Base-by-base conservation (phyloP, 371 early-diverging fungal species). In the Chytridium lagenaria region DNA sequence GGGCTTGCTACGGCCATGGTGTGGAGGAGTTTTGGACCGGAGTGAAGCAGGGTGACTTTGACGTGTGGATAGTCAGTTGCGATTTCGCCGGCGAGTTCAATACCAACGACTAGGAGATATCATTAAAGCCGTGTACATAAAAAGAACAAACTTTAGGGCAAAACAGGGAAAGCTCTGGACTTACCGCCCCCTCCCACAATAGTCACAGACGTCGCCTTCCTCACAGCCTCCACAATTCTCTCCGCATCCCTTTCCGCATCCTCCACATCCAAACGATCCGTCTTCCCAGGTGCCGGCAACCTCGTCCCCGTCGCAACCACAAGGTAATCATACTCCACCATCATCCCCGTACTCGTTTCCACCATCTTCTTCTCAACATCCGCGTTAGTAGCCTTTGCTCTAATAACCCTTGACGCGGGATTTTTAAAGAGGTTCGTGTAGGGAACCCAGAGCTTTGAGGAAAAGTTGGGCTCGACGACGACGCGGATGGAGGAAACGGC, bases 261-360 rank as follows among this genome's bases (percentile, higher is more conserved):
- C 40, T 31, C 28, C 40, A 51, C 19, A 67, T 39, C 12, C 49
- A 26, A 15, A 28, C 52, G 22, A 50, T 65, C 30, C 16, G 36
- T 64, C 67, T 73, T 61, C 3, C 57, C 65, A 1, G 77, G 77
- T 15, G 50, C 19, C 3, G 69, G 59, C 12, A 73, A 30, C 23
- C 31, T 77, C 44, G 89, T 87, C 0, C 94, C 94, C 0, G 91
- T 90, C 22, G 90, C 89, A 34, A 93, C 78, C 1, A 90, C 88
- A 49, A 91, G 76, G 75, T 91, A 91, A 74, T 93, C 90, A 76
- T 89, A 91, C 26, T 81, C 73, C 37, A 92, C 76, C 79, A 87
- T 71, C 40, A 69, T 69, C 1, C 87, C 86, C 22, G 77, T 78
- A 19, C 23, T 31, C 12, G 70, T 36, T 19, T 64, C 77, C 16